Base-by-base conservation (phyloP, 768 basidiomycete genomes). In the Tubosaeta sp. region DNA sequence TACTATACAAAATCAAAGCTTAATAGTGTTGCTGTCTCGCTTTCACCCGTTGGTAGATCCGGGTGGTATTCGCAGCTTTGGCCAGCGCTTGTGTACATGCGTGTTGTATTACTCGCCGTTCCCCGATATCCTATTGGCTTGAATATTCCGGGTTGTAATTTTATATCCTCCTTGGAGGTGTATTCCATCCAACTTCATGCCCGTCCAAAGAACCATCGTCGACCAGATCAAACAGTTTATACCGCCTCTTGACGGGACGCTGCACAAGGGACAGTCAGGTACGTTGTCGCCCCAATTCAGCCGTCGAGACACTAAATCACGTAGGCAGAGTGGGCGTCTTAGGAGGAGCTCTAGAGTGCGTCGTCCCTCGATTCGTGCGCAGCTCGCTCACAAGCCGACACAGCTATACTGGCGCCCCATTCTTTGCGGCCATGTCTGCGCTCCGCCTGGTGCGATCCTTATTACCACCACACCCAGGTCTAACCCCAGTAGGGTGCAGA, bases 231-330 rank as follows among this genome's bases (percentile, higher is more conserved):
- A 84, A 63, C 77, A 81, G 56, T 75, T 98, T 50, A 90, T 98
- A 46, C 95, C 95, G 0, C 95, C 95, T 38, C 78, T 98, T 25
- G 84, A 93, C 59, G 84, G 86, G 7, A 81, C 84, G 39, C 71
- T 97, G 25, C 93, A 94, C 75, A 99, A 99, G 66, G 95, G 95
- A 25, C 94, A 97, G 72, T 93, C 90, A 56, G 90, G 88, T 85
- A 54, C 59, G 76, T 68, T 27, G 46, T 48, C 24, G 29, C 25
- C 12, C 14, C 18, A 10, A 38, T 16, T 31, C 51, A 46, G 48
- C 29, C 21, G 13, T 39, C 46, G 32, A 48, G 35, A 43, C 31
- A 29, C 7, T 21, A 12, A 39, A 16, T 46, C 19, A 13, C 31
- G 18, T 59, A 83, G 93, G 95, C 32, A 81, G 95, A 36, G 87